Evolutionary conservation across 176 grass and related monocot species (phyloP).

Genomic region (maize (Zea mays)): Zm-B73-REFERENCE-NAM-5.0 NC_050098.1:162258001-162258500

Average conservation of each 20-base stretch:
- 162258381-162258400: slow-evolving; percentile 15
- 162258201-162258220: background rate
- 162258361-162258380: background rate
- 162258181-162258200: slow-evolving; percentile 23
- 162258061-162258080: slow-evolving; percentile 8
- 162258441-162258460: background rate
- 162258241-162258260: background rate
- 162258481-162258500: slow-evolving; percentile 10
- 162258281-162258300: background rate
- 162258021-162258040: slow-evolving; percentile 39
- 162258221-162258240: background rate
- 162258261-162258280: background rate
- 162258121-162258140: slow-evolving; percentile 16
- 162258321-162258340: background rate
- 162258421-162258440: slow-evolving; percentile 3
- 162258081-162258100: slow-evolving; percentile 28
- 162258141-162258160: background rate
- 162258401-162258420: background rate
- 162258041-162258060: slow-evolving; percentile 20
- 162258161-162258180: slow-evolving; percentile 11
- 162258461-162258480: background rate
- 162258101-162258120: slow-evolving; percentile 3
- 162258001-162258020: slow-evolving; percentile 77
- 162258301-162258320: background rate
- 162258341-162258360: slow-evolving; percentile 2